Evolutionary conservation across 2,329 filamentous ascomycete species (phyloP), one percentile per base, ranked within the genome.

Genomic region (Coleophoma crateriformis): DNA sequence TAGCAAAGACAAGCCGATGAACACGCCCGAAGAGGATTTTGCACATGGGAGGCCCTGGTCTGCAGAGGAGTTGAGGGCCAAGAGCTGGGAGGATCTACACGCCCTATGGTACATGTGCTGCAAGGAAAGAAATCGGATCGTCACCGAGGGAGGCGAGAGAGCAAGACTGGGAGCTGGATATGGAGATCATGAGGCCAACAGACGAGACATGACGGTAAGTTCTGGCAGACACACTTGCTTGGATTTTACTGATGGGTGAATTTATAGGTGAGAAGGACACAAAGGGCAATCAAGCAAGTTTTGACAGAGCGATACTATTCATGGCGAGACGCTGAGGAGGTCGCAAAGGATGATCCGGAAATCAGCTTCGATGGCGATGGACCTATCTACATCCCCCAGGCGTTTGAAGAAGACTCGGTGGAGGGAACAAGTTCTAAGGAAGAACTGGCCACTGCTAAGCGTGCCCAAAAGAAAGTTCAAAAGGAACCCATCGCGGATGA

Each of bases 71-170:
- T 75, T 99, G 62, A 81, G 91, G 55, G 77, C 80, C 55, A 96
- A 96, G 72, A 90, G 86, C 55, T 99, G 90, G 88, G 89, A 96
- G 54, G 91, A 97, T 67, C 72, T 99, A 61, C 91, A 97, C 69
- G 75, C 77, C 54, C 76, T 99, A 63, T 99, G 92, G 90, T 99
- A 91, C 90, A 81, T 90, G 49, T 97, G 94, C 67, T 79, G 87
- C 52, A 90, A 88, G 72, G 94, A 99, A 73, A 78, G 88, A 61
- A 99, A 99, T 71, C 81, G 88, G 58, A 81, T 97, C 59, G 77
- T 82, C n/a, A 97, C 95, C 32, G 84, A 86, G 58, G 76, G 76
- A 47, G 68, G 76, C 50, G 90, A 95, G 73, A 78, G 88, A 60
- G 64, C 73, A 32, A 79, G 86, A 58, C 64, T 87, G 49, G 75